Base-by-base conservation (phyloP, 1,139 yeast genomes). In the Candida buenavistaensis region DNA sequence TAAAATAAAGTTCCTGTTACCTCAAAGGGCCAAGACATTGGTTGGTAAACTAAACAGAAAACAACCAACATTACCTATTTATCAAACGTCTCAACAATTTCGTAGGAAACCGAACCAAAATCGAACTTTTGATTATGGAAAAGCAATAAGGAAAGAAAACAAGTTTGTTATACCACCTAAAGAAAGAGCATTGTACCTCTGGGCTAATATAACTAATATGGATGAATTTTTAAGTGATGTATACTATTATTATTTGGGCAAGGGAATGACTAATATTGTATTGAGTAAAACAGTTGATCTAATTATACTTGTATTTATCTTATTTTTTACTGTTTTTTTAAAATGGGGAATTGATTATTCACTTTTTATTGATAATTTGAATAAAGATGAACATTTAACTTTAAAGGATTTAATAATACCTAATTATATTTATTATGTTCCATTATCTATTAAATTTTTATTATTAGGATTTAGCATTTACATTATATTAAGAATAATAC, bases 161-260 rank as follows among this genome's bases (percentile, higher is more conserved):
- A n/a, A 47, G 14, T 52, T 64, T 32, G 50, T 62, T 5, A 68
- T 69, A 9, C 74, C 75, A 7, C 75, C 95, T 1, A 77, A 74
- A 46, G 97, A 90, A 54, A 64, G 90, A 33, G 96, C 97, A 0
- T 66, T 86, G 27, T 92, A 96, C 85, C 73, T 87, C 39, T 94
- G 98, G 97, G 95, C 97, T 1, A 92, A 92, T 50, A 88, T 92
- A 22, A 87, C 87, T 46, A 90, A 92, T 55, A 72, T 92, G 59
- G 98, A 92, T 58, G 76, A 80, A 33, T 92, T 92, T 49, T 65
- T 92, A 19, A 78, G 78, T 37, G 95, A 90, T 47, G 82, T 89
- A 6, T 92, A 94, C 57, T 72, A 75, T 36, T 92, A 89, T 55
- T 94, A 85, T 53, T 64, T 85, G 28, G 96, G 95, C 3, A 85